Base-by-base conservation (phyloP, 108 stramenopile species). In the Cylindrotheca closterium region DNA sequence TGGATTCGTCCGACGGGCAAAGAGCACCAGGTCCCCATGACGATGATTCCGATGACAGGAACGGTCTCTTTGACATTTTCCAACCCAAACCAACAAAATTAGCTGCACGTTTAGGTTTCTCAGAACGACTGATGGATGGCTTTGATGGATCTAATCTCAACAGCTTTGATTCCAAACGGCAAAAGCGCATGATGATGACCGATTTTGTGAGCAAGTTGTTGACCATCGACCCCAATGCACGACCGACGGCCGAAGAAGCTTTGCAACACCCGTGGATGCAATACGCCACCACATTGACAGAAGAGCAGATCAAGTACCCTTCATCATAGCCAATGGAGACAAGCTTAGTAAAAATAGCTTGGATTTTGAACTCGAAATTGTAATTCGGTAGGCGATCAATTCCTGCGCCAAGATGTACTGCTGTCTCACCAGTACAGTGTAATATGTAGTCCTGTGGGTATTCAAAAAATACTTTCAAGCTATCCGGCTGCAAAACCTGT, bases 181-280 rank as follows among this genome's bases (percentile, higher is more conserved):
- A 83, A 51, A 59, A 79, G 33, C 62, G 86, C 55, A 86, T 79
- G 22, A 30, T 83, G 29, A 95, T 96, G 64, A 69, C 83, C 15
- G 93, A 95, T 69, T 96, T 95, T 66, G 78, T 96, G 8, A 63
- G 72, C 15, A 67, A 78, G 37, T 46, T 92, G 18, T 71, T 96
- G 51, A 87, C 84, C n/a, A 81, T 96, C 46, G 91, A 94, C 58
- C 91, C 91, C 28, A 80, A 81, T 54, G 52, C 53, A 30, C 72
- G 96, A 59, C 86, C 83, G 23, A 81, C 84, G 3, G 93, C 96
- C 18, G 75, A 61, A 28, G 85, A 96, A 56, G 93, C 93, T 2
- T 63, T 96, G 28, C 52, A 74, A 42, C 93, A 94, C 68, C 93
- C 93, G 17, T 96, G 91, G 88, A 90, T 96, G 66, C 25, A 73